Evolutionary conservation across 352 stramenopile species (phyloP), one percentile per base, ranked within the genome.

Genomic region (Globisporangium middletonii): DNA sequence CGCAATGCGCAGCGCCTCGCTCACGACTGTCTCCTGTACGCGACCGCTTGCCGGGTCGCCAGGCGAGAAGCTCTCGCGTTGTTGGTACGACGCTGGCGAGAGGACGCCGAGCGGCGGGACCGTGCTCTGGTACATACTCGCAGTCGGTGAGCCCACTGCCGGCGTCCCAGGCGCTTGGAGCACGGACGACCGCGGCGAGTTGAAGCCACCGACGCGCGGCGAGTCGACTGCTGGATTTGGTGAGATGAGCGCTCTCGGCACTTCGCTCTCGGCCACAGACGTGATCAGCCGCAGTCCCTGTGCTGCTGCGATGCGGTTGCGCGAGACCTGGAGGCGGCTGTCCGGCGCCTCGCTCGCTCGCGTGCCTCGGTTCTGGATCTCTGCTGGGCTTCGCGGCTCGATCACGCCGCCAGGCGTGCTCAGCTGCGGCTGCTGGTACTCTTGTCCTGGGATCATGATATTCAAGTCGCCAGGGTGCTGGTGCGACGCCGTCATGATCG

Each of bases 211-310:
- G 38, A 83, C 69, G 13, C 86, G 77, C 41, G 86, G 86, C 0
- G 86, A 95, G 64, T 94, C 86, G 3, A 94, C 77, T 4, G 86
- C 86, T 18, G 86, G 86, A 56, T 95, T 95, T 11, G 86, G 86
- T 11, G 86, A 95, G 9, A 95, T 79, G 12, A 95, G 58, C 1
- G 84, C 86, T 23, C 83, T 71, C 18, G 86, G 86, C 28, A 94
- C 77, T 44, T 95, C 80, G 33, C 77, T 89, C 57, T 94, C 86
- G 1, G 82, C 67, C 4, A 95, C 74, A 9, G 86, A 93, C 2
- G 86, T 92, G 50, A 94, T 91, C 4, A 95, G 56, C 3, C 82
- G 77, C n/a, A 95, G 63, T 4, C 82, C 82, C 65, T 92, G 81
- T 0, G 76, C 77, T 45, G 73, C 64, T n/a, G 70, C 55, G 19